A percentile compares a stretch with the other conserved stretches of the same genome.
These are phyloP conservation scores for Ilyonectria robusta DNA, from an alignment of 2,329 filamentous ascomycete genomes.

Conservation along the genomic window DNA sequence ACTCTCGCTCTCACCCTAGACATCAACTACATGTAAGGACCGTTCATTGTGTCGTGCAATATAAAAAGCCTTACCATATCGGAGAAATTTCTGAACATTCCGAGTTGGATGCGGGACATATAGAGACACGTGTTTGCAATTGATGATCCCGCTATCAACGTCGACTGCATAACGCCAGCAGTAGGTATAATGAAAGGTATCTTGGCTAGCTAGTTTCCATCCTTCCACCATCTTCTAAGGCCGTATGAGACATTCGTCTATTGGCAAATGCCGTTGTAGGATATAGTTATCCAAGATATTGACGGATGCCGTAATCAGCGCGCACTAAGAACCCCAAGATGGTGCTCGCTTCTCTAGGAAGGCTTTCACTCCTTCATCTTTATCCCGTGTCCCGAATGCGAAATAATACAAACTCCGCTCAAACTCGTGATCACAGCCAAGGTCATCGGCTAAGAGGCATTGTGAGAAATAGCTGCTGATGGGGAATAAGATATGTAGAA, in stretches of 20 bases:
- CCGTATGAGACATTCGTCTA: background rate
- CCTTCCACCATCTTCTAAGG: background rate
- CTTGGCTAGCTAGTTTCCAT: too few species aligned
- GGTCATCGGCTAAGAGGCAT: constrained; percentile 40
- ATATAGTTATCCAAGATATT: too few species aligned
- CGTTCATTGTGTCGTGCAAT: too few species aligned
- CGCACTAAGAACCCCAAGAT: background rate
- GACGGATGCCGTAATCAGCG: background rate
- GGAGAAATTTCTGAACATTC: background rate
- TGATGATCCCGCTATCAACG: too few species aligned
- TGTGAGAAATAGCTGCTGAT: background rate
- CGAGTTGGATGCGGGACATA: background rate
- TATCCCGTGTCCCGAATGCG: constrained; percentile 53
- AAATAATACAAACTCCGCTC: constrained; percentile 55
- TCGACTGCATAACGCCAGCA: too few species aligned
- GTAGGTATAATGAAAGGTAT: too few species aligned
- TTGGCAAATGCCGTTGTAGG: background rate
- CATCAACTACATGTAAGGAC: too few species aligned
- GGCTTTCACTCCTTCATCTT: constrained; percentile 49
- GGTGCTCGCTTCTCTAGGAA: constrained; percentile 47
- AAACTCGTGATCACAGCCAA: constrained; percentile 50
- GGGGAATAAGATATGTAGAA: background rate
- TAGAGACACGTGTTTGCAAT: too few species aligned
- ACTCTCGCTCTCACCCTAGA: too few species aligned
- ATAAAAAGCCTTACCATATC: background rate